A percentile compares a stretch with the other conserved stretches of the same genome.
These are phyloP conservation scores for Iris pallida DNA, from an alignment of 116 monocot species.

Conservation along the genomic window DNA sequence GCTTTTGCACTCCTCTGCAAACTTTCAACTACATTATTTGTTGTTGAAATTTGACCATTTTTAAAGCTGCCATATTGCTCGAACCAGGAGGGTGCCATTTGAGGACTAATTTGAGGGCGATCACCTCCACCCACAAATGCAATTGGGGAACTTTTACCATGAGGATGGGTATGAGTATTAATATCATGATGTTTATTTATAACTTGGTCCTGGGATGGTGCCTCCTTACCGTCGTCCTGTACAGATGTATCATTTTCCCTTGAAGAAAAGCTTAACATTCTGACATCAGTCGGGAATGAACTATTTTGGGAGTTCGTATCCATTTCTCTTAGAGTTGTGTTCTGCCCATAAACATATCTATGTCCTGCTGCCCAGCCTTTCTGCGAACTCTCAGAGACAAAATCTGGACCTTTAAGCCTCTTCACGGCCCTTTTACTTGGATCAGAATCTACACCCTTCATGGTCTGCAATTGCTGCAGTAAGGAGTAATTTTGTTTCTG, in stretches of 20 bases:
- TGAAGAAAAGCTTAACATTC: conserved; percentile 64
- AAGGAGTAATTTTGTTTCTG: conserved; percentile 54
- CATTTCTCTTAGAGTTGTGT: conserved; percentile 25
- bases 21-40: conserved; percentile 13
- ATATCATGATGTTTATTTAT: conserved; percentile 18
- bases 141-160: not conserved
- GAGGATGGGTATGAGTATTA: conserved; percentile 22
- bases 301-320: conserved; percentile 21
- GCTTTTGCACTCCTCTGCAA: conserved; percentile 14
- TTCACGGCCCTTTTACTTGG: conserved; percentile 29
- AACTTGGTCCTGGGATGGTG: conserved; percentile 13
- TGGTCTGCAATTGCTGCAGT: conserved; percentile 72
- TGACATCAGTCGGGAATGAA: conserved; percentile 35
- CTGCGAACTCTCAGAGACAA: conserved; percentile 29
- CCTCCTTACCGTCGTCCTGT: conserved; percentile 21
- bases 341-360: conserved; percentile 32
- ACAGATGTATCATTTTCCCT: conserved; percentile 30
- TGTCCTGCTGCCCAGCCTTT: conserved; percentile 25
- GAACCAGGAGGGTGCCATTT: conserved; percentile 51
- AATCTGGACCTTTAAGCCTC: conserved; percentile 52
- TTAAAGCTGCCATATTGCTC: conserved; percentile 34
- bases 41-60: conserved; percentile 23
- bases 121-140: not conserved
- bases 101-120: conserved; percentile 18
- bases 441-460: conserved; percentile 54